Evolutionary conservation across 2,329 filamentous ascomycete species (phyloP), one percentile per base, ranked within the genome.

Genomic region (Diaporthe vexans): DNA sequence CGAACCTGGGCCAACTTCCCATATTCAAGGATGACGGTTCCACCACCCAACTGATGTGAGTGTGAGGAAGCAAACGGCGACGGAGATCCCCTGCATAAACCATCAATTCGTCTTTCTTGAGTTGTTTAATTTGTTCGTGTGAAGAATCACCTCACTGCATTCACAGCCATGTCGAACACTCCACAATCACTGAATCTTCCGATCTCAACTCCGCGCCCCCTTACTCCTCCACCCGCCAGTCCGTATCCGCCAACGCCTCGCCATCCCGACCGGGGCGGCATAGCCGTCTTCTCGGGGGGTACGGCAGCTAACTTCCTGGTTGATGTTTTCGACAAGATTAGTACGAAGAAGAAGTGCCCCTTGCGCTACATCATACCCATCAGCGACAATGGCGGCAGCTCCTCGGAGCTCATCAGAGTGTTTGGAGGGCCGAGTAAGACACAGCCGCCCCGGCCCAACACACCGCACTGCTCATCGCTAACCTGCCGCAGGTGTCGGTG

Each of bases 231-330:
- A 43, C 57, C 69, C 48, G 40, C 68, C 33, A 71, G 68, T 24
- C 52, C 69, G 15, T 61, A 63, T 17, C 68, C 72, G 51, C 59
- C 61, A 21, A 72, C 74, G 17, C 74, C 69, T 24, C 72, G 68
- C n/a, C 61, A 43, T 26, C 63, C 70, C 4, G 61, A 59, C n/a
- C 52, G 51, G 40, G 57, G 65, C 61, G 92, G 92, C 74, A 92
- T 97, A 74, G 94, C 95, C 29, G 93, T 98, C 68, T 97, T 98
- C 83, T 97, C 95, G 0, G 95, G 95, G 52, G 95, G 95, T 71
- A 98, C 94, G 78, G 96, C 95, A n/a, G 95, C 96, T 8, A 98
- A 98, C 81, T 97, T 90, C 79, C 89, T 98, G 7, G 96, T 98
- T 54, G 96, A 98, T 81, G 94, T 98, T 15, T 98, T 98, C 84